A percentile compares a stretch with the other conserved stretches of the same genome.
phyloP scores from a whole-genome alignment of 2,329 filamentous ascomycete species.

The Epichloe aotearoae region DNA sequence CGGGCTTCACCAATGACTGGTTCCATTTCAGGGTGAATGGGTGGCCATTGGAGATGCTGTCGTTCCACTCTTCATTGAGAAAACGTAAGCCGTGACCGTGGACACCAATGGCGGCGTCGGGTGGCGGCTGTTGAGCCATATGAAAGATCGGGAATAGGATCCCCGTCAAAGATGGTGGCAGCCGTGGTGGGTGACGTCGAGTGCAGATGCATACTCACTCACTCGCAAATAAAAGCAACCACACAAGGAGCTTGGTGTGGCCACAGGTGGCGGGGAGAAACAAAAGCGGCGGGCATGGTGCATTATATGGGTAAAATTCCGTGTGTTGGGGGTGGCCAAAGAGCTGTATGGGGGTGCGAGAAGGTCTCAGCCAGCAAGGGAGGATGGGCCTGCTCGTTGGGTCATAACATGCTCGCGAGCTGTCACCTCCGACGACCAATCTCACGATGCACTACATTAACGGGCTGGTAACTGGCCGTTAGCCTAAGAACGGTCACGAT shows the following conservation, averaged over 20 bases:
- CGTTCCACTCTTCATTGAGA: conserved; percentile 21
- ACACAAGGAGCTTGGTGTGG: neutral
- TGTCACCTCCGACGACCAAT: conserved; percentile 2
- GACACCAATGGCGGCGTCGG: conserved; percentile 6
- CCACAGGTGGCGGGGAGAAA: conserved; percentile 4
- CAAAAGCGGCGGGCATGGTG: conserved; percentile 7
- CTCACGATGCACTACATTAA: conserved; percentile 1
- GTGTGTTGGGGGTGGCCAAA: conserved; percentile 1
- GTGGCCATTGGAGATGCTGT: conserved; percentile 19
- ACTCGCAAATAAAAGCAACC: neutral
- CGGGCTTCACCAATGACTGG: conserved; percentile 11
- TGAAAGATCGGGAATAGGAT: conserved; percentile 1
- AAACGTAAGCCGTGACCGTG: conserved; percentile 18
- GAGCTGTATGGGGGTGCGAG: conserved; percentile 1
- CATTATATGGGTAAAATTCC: conserved; percentile 9
- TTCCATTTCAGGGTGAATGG: conserved; percentile 19
- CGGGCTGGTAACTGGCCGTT: conserved; percentile 2
- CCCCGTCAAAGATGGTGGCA: neutral
- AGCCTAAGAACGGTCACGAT: conserved; percentile 9
- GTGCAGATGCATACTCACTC: conserved; percentile 3
- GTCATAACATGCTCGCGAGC: conserved; percentile 9
- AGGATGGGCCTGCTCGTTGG: conserved; percentile 10
- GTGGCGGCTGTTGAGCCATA: conserved; percentile 12
- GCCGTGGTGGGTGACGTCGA: neutral
- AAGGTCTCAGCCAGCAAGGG: conserved; percentile 17